These are phyloP conservation scores for Boletus pseudopeckii DNA, from an alignment of 768 basidiomycete genomes.

Conservation along the genomic window DNA sequence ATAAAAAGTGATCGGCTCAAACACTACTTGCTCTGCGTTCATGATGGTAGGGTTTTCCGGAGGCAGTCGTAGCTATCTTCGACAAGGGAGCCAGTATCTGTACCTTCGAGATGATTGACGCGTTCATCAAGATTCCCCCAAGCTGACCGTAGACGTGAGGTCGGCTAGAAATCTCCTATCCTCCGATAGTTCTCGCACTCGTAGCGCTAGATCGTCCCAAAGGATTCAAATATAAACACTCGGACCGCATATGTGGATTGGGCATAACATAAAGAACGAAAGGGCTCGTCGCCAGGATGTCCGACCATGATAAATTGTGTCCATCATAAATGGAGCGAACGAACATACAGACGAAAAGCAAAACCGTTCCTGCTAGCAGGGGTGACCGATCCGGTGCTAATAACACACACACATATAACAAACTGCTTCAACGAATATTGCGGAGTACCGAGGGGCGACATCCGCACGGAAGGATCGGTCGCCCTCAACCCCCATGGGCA, in stretches of 20 bases:
- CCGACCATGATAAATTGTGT: not conserved
- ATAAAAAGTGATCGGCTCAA: not conserved
- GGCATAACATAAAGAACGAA: not conserved
- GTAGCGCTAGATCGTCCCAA: not conserved
- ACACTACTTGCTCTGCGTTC: not conserved
- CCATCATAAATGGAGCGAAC: not conserved
- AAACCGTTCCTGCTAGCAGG: not conserved
- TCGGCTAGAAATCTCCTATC: not conserved
- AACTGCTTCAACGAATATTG: not conserved
- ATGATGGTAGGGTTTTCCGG: not conserved
- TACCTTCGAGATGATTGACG: not conserved
- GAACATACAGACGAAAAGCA: not conserved
- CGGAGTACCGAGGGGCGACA: not conserved
- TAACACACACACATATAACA: not conserved
- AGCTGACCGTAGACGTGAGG: not conserved
- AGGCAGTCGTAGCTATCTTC: not conserved
- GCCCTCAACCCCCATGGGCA: conserved; percentile 15
- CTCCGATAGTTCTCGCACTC: not conserved
- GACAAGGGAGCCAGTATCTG: not conserved
- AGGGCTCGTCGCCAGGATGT: not conserved
- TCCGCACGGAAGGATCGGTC: not conserved
- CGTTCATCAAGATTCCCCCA: not conserved
- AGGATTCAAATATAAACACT: not conserved
- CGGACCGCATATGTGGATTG: not conserved
- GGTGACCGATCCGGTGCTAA: not conserved